phyloP scores from a whole-genome alignment of 768 basidiomycete species.

The Ramaria sp. region DNA sequence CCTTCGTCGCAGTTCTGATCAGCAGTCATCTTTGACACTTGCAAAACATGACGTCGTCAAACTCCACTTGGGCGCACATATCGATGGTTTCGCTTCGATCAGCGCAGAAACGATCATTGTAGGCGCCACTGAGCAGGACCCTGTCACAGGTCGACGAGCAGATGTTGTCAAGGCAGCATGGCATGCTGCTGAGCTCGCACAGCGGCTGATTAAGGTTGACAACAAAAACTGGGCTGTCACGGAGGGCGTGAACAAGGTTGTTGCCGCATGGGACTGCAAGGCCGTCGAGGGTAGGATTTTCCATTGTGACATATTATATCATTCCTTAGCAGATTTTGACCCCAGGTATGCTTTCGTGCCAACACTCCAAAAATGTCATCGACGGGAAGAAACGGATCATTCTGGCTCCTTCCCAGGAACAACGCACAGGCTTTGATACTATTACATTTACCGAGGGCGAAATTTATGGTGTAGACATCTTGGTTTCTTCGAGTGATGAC shows the following conservation, averaged over 20 bases:
- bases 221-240: conserved; percentile 95
- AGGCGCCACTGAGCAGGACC: conserved; percentile 59
- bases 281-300: conserved; percentile 75
- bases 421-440: conserved; percentile 79
- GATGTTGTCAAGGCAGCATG: conserved; percentile 93
- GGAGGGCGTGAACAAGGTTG: conserved; percentile 66
- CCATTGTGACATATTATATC: background rate
- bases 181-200: conserved; percentile 83
- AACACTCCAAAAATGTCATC: conserved; percentile 88
- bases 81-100: conserved; percentile 93
- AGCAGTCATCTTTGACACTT: conserved; percentile 54
- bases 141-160: conserved; percentile 77
- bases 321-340: background rate
- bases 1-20: conserved; percentile 48
- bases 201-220: conserved; percentile 84
- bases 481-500: conserved; percentile 79
- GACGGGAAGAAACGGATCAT: conserved; percentile 96
- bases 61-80: conserved; percentile 91
- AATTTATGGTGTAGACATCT: conserved; percentile 89
- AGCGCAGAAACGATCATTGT: conserved; percentile 90
- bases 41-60: conserved; percentile 90
- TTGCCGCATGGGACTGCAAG: conserved; percentile 71
- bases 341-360: conserved; percentile 87
- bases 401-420: conserved; percentile 74
- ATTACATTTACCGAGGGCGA: conserved; percentile 86